Evolutionary conservation across 2,329 filamentous ascomycete genomes (phyloP), one percentile per base, ranked within the genome.

Genomic region (Epicoccum sorghinum): DNA sequence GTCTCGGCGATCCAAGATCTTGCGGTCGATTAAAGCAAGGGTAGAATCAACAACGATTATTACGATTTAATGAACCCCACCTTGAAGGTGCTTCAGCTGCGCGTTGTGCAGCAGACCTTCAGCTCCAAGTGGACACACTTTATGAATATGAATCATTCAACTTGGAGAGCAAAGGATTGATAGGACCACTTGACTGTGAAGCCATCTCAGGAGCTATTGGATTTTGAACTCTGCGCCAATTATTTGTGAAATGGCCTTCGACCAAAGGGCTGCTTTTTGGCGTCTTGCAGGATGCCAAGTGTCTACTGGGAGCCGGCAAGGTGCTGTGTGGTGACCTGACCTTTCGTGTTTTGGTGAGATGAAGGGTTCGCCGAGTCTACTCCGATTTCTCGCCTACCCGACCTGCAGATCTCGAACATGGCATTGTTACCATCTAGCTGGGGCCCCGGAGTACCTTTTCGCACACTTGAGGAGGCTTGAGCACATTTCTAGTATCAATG

Each of bases 351-450:
- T 46, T 29, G 42, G 37, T 35, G 24, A 44, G 7, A 41, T 30
- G 10, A 41, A 25, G 8, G n/a, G 41, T 50, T 55, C 32, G 52
- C 52, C 52, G 52, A 55, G 29, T 33, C 41, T 50, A 50, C 46
- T 50, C 52, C 52, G 52, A 55, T 29, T 23, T 38, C 33, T n/a
- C 29, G 46, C 36, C 52, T 25, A 10, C 13, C 18, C 24, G 23
- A 30, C 10, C 27, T 32, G 29, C 41, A 27, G 30, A 47, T 42
- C 32, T 32, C 42, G 36, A 42, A 49, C 40, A 45, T 25, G 32
- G 12, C 18, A 23, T 29, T 39, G 12, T 24, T 32, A 39, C 22
- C 29, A 12, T 33, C 14, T 35, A 14, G 18, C 23, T 39, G 27
- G 23, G 27, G 32, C 29, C 27, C 35, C 29, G 6, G 40, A 39